Evolutionary conservation across 768 basidiomycete species (phyloP).

Genomic region (Floccularia luteovirens): DNA sequence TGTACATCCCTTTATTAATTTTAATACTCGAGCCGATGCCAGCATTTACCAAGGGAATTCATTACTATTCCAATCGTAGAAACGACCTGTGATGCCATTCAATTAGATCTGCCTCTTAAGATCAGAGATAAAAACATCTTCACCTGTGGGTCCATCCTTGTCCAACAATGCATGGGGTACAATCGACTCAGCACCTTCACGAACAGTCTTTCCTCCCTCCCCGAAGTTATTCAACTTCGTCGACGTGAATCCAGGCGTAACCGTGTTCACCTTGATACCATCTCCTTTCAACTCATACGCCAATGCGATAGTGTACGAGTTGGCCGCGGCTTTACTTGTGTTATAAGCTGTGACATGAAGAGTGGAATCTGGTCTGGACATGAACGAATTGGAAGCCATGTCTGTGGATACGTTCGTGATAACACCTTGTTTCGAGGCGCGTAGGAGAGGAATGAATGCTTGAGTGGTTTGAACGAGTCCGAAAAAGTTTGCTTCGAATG

Average conservation of each 20-base stretch:
- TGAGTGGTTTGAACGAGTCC: slow-evolving; percentile 34
- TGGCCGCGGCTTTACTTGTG: slow-evolving; percentile 64
- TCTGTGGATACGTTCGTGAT: slow-evolving; percentile 35
- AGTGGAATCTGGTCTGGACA: slow-evolving; percentile 19
- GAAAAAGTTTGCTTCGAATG: slow-evolving; percentile 35
- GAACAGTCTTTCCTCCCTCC: slow-evolving; percentile 26
- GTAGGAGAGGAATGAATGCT: slow-evolving; percentile 33
- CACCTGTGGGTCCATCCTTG: slow-evolving; percentile 30
- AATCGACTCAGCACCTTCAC: slow-evolving; percentile 25
- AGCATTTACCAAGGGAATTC: slow-evolving; percentile 1
- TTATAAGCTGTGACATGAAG: slow-evolving; percentile 46
- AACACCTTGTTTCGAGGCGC: slow-evolving; percentile 21
- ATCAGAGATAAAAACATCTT: slow-evolving; percentile 5
- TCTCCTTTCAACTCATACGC: slow-evolving; percentile 50
- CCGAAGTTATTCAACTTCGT: slow-evolving; percentile 29
- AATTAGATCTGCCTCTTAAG: not conserved
- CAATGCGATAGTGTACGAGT: slow-evolving; percentile 52
- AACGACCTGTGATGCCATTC: not conserved
- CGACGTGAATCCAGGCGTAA: slow-evolving; percentile 54
- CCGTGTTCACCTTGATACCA: slow-evolving; percentile 50
- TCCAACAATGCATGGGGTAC: slow-evolving; percentile 30
- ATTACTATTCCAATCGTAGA: not conserved
- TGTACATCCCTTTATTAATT: no score
- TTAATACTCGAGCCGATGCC: no score
- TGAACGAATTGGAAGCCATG: slow-evolving; percentile 34